Conservation (phyloP, 1,284 basidiomycete species). For the Microbotryum silenes-acaulis region DNA sequence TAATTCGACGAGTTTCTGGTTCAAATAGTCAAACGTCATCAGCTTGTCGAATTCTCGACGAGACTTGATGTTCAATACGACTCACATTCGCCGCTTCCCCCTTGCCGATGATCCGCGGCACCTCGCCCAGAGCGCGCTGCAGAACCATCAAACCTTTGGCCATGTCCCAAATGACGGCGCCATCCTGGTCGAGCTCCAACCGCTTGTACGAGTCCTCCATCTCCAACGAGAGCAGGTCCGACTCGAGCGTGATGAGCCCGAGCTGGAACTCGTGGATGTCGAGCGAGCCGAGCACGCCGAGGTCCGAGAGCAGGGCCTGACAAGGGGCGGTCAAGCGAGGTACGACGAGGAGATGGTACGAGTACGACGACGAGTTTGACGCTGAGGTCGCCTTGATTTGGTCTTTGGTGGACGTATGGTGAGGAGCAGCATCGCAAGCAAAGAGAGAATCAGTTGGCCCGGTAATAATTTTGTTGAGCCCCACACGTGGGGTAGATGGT, state of each 20-base stretch:
- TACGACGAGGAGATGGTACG: conserved; percentile 81
- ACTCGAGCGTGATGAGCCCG: conserved; percentile 85
- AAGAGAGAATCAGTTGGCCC: not conserved
- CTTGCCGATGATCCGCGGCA: conserved; percentile 88
- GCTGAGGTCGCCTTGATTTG: conserved; percentile 55
- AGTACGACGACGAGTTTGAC: conserved; percentile 47
- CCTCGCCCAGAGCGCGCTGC: conserved; percentile 77
- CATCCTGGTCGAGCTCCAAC: conserved; percentile 87
- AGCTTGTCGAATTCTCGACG: not conserved
- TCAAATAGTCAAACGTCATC: not conserved
- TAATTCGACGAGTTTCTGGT: conserved; percentile 65
- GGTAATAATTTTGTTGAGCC: conserved; percentile 1
- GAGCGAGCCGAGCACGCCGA: conserved; percentile 84
- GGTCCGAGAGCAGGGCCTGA: conserved; percentile 72
- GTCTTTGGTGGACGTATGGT: conserved; percentile 47
- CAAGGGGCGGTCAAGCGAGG: conserved; percentile 82
- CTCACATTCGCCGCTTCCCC: conserved; percentile 79
- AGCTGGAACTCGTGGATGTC: conserved; percentile 77
- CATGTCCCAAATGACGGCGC: conserved; percentile 80
- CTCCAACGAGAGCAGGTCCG: conserved; percentile 83
- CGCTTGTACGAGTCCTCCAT: conserved; percentile 73
- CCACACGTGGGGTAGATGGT: too few species aligned
- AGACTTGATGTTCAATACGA: conserved; percentile 18
- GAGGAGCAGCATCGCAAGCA: conserved; percentile 3
- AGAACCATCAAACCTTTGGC: conserved; percentile 77